Percentiles rank a stretch among this genome's conserved stretches.
These are phyloP conservation scores for Trypanosoma lewisi DNA, from an alignment of 208 protist genomes.

Conservation along the genomic window DNA sequence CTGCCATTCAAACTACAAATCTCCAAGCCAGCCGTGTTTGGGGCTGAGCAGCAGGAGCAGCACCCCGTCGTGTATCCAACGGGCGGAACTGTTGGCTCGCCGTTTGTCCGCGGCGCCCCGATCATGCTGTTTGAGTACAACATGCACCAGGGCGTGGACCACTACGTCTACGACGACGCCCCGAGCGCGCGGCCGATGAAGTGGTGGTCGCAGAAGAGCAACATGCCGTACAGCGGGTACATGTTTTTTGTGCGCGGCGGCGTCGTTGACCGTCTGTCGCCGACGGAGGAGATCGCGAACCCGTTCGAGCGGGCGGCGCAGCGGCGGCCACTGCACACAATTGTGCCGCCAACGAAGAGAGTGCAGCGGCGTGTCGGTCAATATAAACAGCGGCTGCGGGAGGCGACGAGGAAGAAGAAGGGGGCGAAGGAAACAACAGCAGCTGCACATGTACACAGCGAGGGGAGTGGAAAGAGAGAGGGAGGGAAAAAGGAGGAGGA, in stretches of 20 bases:
- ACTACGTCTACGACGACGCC: constrained; percentile 85
- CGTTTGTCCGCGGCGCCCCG: constrained; percentile 67
- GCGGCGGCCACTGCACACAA: constrained; percentile 24
- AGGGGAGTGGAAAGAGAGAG: constrained; percentile 5
- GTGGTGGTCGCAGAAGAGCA: constrained; percentile 90
- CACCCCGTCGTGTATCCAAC: constrained; percentile 40
- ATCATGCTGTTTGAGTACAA: constrained; percentile 70
- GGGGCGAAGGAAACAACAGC: constrained; percentile 6
- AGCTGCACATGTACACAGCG: too few species aligned
- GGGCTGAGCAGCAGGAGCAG: constrained; percentile 14
- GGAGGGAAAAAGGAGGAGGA: neutral
- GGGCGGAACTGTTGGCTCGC: constrained; percentile 71
- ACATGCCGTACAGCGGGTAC: constrained; percentile 86
- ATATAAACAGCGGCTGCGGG: constrained; percentile 22
- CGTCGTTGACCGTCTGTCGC: constrained; percentile 49
- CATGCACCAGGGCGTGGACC: constrained; percentile 79
- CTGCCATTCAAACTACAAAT: constrained; percentile 83
- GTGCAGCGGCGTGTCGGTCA: constrained; percentile 30
- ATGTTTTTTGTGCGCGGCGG: constrained; percentile 78
- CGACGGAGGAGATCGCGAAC: constrained; percentile 55
- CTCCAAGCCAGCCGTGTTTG: constrained; percentile 62
- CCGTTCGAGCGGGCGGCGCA: constrained; percentile 44
- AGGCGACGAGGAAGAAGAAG: constrained; percentile 4
- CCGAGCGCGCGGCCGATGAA: constrained; percentile 77
- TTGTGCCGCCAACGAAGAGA: constrained; percentile 31